A percentile compares a stretch with the other conserved stretches of the same genome.
These are phyloP conservation scores for Triglochin maritima DNA, from an alignment of 106 monocot species.

Conservation along the genomic window DNA sequence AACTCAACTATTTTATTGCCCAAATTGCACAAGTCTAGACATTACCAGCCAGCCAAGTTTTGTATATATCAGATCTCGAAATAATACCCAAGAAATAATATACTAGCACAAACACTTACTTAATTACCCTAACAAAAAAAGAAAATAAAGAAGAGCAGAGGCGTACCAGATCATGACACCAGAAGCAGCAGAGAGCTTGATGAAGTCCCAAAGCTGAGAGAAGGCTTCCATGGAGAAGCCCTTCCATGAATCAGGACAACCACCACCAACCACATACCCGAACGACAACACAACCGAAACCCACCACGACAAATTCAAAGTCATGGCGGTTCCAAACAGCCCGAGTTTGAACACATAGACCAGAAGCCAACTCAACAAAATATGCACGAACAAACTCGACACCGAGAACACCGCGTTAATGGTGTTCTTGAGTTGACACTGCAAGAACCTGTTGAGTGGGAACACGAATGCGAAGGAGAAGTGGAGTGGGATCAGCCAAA, in stretches of 20 bases:
- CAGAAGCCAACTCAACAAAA: slow-evolving; percentile 3
- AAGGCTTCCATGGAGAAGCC: slow-evolving; percentile 11
- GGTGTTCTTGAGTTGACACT: slow-evolving; percentile 2
- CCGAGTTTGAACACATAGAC: slow-evolving; percentile 4
- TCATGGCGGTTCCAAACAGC: neutral
- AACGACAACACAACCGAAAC: neutral
- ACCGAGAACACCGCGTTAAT: neutral
- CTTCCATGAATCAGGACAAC: slow-evolving; percentile 2
- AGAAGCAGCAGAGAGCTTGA: slow-evolving; percentile 12
- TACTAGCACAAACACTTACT: too few species aligned
- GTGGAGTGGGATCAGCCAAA: slow-evolving; percentile 5
- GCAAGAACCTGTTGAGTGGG: slow-evolving; percentile 9
- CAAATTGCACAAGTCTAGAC: too few species aligned
- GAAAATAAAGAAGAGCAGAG: neutral
- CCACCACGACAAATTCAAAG: slow-evolving; percentile 7
- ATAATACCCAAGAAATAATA: too few species aligned
- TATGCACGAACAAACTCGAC: neutral
- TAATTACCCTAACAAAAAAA: neutral
- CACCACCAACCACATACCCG: neutral
- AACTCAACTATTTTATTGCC: too few species aligned
- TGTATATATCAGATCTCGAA: too few species aligned
- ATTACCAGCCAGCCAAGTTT: too few species aligned
- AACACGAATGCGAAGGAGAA: slow-evolving; percentile 7
- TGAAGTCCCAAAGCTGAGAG: slow-evolving; percentile 3
- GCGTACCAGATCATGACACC: slow-evolving; percentile 12